These are phyloP conservation scores for Debaryomyces psychrophilus DNA, from an alignment of 1,139 yeast genomes.

Conservation along the genomic window DNA sequence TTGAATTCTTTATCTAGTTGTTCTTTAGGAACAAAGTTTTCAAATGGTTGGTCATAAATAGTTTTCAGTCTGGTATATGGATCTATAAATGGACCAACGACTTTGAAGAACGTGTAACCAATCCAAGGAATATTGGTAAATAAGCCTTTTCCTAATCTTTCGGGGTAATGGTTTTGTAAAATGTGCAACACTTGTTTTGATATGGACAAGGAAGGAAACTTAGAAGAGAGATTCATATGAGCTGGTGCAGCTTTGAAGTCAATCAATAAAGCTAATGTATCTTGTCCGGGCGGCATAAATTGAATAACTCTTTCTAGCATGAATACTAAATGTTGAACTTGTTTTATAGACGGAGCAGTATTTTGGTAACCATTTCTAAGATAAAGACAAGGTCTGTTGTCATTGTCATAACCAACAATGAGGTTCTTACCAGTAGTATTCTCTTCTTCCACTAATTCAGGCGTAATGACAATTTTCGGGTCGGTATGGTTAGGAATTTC, in stretches of 20 bases:
- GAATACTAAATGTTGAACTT: conserved; percentile 89
- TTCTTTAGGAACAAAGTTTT: conserved; percentile 73
- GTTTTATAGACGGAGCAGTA: conserved; percentile 82
- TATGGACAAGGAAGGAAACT: conserved; percentile 47
- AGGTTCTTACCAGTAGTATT: conserved; percentile 88
- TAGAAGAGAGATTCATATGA: conserved; percentile 41
- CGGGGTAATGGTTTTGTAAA: conserved; percentile 94
- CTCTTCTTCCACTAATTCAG: conserved; percentile 68
- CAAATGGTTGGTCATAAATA: conserved; percentile 86
- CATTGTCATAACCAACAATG: conserved; percentile 85
- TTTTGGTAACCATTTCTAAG: conserved; percentile 92
- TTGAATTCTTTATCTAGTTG: conserved; percentile 86
- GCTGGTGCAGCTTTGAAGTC: conserved; percentile 75
- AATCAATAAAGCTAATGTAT: conserved; percentile 81
- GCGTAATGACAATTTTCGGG: conserved; percentile 51
- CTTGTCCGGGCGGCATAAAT: conserved; percentile 96
- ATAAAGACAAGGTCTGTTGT: conserved; percentile 86
- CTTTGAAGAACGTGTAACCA: conserved; percentile 85
- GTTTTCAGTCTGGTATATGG: conserved; percentile 92
- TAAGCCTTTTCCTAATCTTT: conserved; percentile 87
- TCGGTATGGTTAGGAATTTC: conserved; percentile 50
- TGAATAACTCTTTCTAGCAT: conserved; percentile 90
- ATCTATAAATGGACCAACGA: conserved; percentile 92
- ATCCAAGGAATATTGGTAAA: conserved; percentile 92
- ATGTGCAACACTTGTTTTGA: conserved; percentile 82